phyloP scores from a whole-genome alignment of 306 rosid genomes.

The Quercus ilex region DNA sequence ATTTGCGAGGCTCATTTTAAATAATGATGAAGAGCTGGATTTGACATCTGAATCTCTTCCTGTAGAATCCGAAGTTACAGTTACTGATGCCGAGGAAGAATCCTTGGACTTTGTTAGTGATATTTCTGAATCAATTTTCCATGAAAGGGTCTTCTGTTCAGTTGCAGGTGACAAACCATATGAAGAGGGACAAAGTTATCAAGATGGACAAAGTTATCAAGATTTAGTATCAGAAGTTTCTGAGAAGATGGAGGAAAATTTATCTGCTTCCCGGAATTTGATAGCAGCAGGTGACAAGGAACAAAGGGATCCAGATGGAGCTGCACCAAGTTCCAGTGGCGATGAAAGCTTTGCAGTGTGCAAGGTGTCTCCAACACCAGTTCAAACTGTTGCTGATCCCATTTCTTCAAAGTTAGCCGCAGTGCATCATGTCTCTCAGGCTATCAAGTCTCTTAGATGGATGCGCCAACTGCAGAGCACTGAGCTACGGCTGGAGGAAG shows the following conservation, averaged over 20 bases:
- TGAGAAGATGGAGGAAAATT: conserved; percentile 44
- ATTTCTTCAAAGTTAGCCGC: conserved; percentile 91
- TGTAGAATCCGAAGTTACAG: conserved; percentile 46
- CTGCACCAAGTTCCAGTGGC: conserved; percentile 22
- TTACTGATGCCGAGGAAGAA: conserved; percentile 70
- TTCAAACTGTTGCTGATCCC: conserved; percentile 87
- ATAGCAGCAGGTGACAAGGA: conserved; percentile 35
- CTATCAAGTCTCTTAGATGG: conserved; percentile 93
- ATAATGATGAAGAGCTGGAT: conserved; percentile 68
- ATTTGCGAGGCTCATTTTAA: conserved; percentile 91
- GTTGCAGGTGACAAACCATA: conserved; percentile 31
- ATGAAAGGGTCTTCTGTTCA: conserved; percentile 35
- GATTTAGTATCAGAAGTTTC: conserved; percentile 42
- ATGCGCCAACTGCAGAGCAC: conserved; percentile 82
- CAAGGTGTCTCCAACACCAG: conserved; percentile 57
- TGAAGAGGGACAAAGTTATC: conserved; percentile 41
- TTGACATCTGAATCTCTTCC: conserved; percentile 68
- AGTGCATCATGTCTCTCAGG: conserved; percentile 96
- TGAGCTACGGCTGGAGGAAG: conserved; percentile 54
- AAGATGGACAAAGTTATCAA: conserved; percentile 36
- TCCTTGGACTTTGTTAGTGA: conserved; percentile 50
- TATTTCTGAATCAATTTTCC: conserved; percentile 45
- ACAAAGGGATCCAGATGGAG: conserved; percentile 34
- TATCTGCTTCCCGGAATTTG: conserved; percentile 31
- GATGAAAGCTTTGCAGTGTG: conserved; percentile 40